Conservation (phyloP, 352 stramenopile genomes). For the Pythium phragmiticola region DNA sequence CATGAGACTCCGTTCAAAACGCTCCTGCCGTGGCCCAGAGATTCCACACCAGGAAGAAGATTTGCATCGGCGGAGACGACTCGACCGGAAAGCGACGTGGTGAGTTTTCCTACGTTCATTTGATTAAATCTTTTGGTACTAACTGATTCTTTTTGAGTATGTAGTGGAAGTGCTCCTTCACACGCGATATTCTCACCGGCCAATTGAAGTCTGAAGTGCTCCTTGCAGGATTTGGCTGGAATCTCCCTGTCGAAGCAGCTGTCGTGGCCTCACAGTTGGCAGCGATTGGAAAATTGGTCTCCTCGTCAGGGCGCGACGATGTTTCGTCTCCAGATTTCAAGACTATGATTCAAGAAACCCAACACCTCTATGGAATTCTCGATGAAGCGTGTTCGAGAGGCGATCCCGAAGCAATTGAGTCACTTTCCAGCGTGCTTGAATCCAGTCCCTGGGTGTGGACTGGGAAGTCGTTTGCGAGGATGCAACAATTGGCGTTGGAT, state of each 20-base stretch:
- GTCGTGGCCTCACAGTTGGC: constrained; percentile 37
- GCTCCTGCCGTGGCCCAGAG: constrained; percentile 59
- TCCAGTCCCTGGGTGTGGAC: constrained; percentile 72
- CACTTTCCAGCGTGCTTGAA: constrained; percentile 30
- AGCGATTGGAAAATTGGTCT: constrained; percentile 32
- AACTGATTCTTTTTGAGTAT: not conserved
- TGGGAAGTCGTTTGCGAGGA: constrained; percentile 47
- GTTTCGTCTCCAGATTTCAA: constrained; percentile 15
- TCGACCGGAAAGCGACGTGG: constrained; percentile 53
- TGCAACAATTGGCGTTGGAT: constrained; percentile 53
- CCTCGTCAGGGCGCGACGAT: not conserved
- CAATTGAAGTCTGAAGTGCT: constrained; percentile 56
- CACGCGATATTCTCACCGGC: constrained; percentile 50
- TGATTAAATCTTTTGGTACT: no score
- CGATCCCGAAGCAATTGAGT: constrained; percentile 27
- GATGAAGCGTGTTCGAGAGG: constrained; percentile 35
- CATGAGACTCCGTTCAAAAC: constrained; percentile 10
- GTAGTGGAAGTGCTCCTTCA: constrained; percentile 68
- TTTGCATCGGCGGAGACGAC: constrained; percentile 45
- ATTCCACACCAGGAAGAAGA: not conserved
- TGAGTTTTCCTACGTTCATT: constrained; percentile 12
- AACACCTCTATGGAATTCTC: constrained; percentile 55
- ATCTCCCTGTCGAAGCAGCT: constrained; percentile 32
- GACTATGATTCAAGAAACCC: constrained; percentile 38
- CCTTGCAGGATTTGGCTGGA: constrained; percentile 56